Conservation (phyloP, 2,329 filamentous ascomycete species). For the Colletotrichum navitas region DNA sequence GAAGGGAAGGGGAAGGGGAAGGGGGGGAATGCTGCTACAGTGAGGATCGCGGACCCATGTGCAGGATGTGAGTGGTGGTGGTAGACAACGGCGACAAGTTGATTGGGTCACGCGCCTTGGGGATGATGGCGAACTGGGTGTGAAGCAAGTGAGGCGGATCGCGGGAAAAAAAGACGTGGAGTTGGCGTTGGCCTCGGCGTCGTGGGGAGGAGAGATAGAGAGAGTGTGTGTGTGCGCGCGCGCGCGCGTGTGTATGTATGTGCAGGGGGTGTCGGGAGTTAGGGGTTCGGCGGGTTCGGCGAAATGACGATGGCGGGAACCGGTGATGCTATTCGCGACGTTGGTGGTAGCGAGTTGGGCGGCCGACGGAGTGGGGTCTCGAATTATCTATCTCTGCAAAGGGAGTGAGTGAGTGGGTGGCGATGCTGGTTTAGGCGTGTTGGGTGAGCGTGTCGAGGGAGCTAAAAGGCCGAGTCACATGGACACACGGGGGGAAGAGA, state of each 20-base stretch:
- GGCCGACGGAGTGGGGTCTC: background rate
- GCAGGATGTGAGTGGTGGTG: conserved; percentile 23
- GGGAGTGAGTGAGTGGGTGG: conserved; percentile 13
- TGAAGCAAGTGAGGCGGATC: conserved; percentile 39
- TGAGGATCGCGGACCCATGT: conserved; percentile 41
- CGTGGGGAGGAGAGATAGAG: conserved; percentile 8
- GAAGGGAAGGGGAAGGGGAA: background rate
- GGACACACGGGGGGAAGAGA: background rate
- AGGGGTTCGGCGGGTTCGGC: conserved; percentile 15
- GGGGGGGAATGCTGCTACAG: conserved; percentile 20
- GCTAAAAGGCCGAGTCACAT: conserved; percentile 14
- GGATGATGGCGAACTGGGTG: conserved; percentile 11
- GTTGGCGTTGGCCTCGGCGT: conserved; percentile 21
- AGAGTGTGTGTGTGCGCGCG: background rate
- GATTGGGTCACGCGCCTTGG: conserved; percentile 28
- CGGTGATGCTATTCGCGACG: conserved; percentile 37
- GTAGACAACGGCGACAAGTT: conserved; percentile 8
- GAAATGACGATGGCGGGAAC: conserved; percentile 1
- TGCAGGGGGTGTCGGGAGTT: background rate
- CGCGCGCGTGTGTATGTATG: background rate
- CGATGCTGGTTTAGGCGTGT: conserved; percentile 22
- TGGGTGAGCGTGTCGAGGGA: conserved; percentile 3
- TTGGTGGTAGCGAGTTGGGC: conserved; percentile 12
- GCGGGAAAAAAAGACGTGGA: conserved; percentile 33
- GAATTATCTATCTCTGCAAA: background rate